Base-by-base conservation (phyloP, 2,329 filamentous ascomycete species). In the Zalaria sp. region DNA sequence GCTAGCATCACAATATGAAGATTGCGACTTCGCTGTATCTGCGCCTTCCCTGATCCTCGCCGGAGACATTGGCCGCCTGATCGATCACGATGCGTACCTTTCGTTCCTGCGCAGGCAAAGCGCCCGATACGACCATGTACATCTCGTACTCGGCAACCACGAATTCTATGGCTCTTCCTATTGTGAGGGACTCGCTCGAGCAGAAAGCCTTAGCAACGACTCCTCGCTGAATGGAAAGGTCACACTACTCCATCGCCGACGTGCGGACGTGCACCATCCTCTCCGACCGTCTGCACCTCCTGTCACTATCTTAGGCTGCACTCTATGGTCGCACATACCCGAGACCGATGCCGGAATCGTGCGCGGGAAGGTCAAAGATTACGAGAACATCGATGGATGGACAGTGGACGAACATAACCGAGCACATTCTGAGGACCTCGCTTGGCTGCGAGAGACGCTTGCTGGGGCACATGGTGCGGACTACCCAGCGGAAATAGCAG, bases 261-360 rank as follows among this genome's bases (percentile, higher is more conserved):
- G 62, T 4, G 63, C 63, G 49, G 63, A 68, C 36, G 40, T 61
- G 2, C 18, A 18, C 18, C 18, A 18, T 18, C 18, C 18, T 18
- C 18, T 2, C 18, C 18, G 2, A 18, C 18, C 18, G 18, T 18
- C 18, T 31, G 51, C 53, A 4, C 62, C 64, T 0, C 45, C 49
- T 27, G 39, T 73, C 8, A 72, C 64, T 1, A 57, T 78, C 2
- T 55, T 77, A 2, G 73, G 73, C 10, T 76, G 71, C 47, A 75
- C 71, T 0, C 59, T 78, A 0, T 74, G 72, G 64, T 75, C 72
- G 0, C 48, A 57, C 1, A 62, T 78, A 25, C 42, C 41, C 3
- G 57, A 66, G 1, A 44, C 57, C 0, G 56, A 64, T 9, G 55
- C 55, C 3, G 54, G 46, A 7, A 54, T 55, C 2, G 34, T 36